Evolutionary conservation across 2,329 filamentous ascomycete species (phyloP), one percentile per base, ranked within the genome.

Genomic region (Sclerotinia glacialis): DNA sequence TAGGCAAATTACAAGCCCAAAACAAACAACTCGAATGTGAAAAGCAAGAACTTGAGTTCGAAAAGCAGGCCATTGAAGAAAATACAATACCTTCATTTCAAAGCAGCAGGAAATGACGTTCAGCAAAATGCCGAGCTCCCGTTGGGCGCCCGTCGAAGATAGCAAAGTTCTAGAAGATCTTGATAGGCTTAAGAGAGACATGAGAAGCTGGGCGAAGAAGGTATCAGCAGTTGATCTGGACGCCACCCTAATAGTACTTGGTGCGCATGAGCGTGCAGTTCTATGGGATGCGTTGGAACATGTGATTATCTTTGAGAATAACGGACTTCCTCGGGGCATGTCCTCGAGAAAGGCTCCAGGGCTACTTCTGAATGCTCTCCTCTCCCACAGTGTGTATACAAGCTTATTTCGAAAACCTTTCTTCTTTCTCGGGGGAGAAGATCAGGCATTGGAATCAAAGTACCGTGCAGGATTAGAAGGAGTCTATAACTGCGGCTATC

Each of bases 361-460:
- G 18, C 65, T 72, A 26, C 59, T 71, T 14, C 44, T 70, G n/a
- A 71, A 67, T 61, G 70, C 69, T 3, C 65, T 71, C 0, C 67
- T 72, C 11, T 49, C 69, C 37, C 46, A 69, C 44, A 28, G 37
- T 56, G n/a, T 70, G 2, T 70, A 68, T 16, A 58, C 14, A 23
- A 65, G 16, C 49, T 54, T 71, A 5, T 67, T 70, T 49, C 16
- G 21, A 2, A 64, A n/a, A 14, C 69, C 69, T 1, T 70, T 70
- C 21, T 69, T 69, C 59, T 65, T 69, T 63, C 18, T 67, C 9
- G 55, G 21, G 1, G 37, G 52, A 28, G 12, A 12, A 37, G 31
- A 12, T 1, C 23, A n/a, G 5, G 12, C 16, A 28, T 3, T 16
- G 3, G n/a, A 5, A 5, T 14, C 23, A 46, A 18, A 14, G 37